Evolutionary conservation across 2,329 filamentous ascomycete genomes (phyloP).

Genomic region (Penicillium glabrum): DNA sequence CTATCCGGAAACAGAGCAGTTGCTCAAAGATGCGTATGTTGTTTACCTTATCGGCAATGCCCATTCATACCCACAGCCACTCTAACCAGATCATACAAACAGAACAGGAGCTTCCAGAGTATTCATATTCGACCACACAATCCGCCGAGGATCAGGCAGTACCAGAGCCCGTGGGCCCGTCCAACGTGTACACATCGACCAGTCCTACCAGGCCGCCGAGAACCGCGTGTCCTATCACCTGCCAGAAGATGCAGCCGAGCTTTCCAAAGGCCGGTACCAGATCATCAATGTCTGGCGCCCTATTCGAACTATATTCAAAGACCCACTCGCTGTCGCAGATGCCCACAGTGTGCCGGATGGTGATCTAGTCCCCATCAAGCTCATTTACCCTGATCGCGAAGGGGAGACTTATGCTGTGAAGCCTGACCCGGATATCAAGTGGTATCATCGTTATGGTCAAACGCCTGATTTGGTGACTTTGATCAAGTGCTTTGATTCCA

Average conservation of each 20-base stretch:
- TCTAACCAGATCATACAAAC: not conserved
- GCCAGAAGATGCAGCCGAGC: slow-evolving; percentile 42
- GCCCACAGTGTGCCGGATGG: slow-evolving; percentile 51
- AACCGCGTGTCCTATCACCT: slow-evolving; percentile 47
- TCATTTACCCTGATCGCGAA: slow-evolving; percentile 53
- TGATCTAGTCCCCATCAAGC: slow-evolving; percentile 50
- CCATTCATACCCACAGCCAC: not conserved
- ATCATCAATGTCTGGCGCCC: slow-evolving; percentile 57
- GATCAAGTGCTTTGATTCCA: slow-evolving; percentile 64
- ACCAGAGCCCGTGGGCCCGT: slow-evolving; percentile 45
- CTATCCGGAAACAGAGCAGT: slow-evolving; percentile 49
- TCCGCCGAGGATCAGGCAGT: slow-evolving; percentile 40
- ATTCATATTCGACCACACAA: slow-evolving; percentile 54
- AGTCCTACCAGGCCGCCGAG: slow-evolving; percentile 47
- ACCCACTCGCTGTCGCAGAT: slow-evolving; percentile 57
- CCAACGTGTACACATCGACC: slow-evolving; percentile 54
- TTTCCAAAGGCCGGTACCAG: slow-evolving; percentile 47
- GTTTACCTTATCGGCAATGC: too few species aligned
- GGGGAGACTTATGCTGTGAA: slow-evolving; percentile 53
- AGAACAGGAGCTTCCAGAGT: slow-evolving; percentile 45
- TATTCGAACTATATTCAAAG: slow-evolving; percentile 51
- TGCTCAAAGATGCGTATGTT: slow-evolving; percentile 43
- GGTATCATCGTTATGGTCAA: slow-evolving; percentile 56
- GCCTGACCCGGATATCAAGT: slow-evolving; percentile 46
- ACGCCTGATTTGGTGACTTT: slow-evolving; percentile 56